Percentiles rank a stretch among this genome's conserved stretches.
These are phyloP conservation scores for Moesziomyces antarcticus DNA, from an alignment of 1,284 basidiomycete genomes.

Conservation along the genomic window DNA sequence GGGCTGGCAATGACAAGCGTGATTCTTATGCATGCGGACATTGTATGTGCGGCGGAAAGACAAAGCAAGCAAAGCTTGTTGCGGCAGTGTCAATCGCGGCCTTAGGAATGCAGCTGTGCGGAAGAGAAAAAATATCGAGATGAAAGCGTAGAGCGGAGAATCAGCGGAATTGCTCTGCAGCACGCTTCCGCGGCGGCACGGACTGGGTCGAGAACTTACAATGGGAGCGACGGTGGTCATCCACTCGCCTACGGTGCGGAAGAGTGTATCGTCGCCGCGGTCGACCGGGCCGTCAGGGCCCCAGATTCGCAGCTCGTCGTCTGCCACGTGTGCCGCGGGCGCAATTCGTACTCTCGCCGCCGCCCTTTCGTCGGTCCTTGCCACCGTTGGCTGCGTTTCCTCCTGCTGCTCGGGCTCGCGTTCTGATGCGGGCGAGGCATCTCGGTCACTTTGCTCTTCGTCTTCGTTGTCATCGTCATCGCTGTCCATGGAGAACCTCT, in stretches of 20 bases:
- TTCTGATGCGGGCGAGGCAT: neutral
- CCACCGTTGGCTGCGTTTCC: neutral
- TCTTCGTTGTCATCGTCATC: conserved; percentile 43
- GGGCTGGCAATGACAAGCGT: neutral
- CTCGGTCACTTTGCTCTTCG: conserved; percentile 2
- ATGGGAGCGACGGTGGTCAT: conserved; percentile 24
- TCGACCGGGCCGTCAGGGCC: conserved; percentile 50
- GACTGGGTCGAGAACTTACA: conserved; percentile 28
- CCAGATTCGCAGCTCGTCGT: conserved; percentile 32
- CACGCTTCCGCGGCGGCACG: neutral
- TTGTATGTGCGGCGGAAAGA: neutral
- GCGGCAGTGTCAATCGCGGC: no score
- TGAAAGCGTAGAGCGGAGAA: no score
- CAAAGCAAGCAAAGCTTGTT: neutral
- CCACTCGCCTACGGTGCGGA: conserved; percentile 42
- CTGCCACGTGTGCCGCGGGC: conserved; percentile 10
- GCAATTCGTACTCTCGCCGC: conserved; percentile 5
- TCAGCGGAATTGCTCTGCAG: no score
- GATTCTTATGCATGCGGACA: neutral
- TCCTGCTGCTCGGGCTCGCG: neutral
- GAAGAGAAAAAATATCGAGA: neutral
- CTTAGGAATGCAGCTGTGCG: neutral
- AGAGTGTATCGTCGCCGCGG: conserved; percentile 44
- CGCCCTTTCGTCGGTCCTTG: neutral
- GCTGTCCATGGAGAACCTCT: conserved; percentile 50